Evolutionary conservation across 441 rosid genomes (phyloP).

Genomic region (Populus hybrid): DNA sequence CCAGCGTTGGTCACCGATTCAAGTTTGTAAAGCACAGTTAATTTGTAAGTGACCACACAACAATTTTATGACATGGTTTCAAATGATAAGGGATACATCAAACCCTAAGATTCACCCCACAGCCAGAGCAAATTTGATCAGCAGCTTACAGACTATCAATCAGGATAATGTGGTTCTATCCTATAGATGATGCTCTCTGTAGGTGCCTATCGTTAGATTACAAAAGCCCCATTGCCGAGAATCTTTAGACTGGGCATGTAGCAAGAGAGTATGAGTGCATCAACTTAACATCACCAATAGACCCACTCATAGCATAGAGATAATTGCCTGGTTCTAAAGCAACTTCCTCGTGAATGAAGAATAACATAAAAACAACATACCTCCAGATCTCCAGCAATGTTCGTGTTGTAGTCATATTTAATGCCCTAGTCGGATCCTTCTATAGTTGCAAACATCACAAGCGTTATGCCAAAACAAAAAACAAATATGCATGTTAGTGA

Average conservation of each 20-base stretch:
- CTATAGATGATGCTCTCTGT: neutral
- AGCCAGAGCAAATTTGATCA: neutral
- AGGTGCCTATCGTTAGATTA: neutral
- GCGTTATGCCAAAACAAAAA: too few relatives aligned
- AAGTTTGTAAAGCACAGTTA: too few relatives aligned
- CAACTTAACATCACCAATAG: too few relatives aligned
- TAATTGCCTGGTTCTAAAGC: neutral
- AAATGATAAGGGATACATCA: too few relatives aligned
- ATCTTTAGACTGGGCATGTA: neutral
- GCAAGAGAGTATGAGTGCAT: neutral
- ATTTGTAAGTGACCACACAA: neutral
- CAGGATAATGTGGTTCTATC: neutral
- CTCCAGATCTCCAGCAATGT: slow-evolving; percentile 57
- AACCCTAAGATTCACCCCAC: neutral
- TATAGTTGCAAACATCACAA: slow-evolving; percentile 17
- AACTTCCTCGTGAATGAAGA: neutral
- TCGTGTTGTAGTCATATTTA: slow-evolving; percentile 72
- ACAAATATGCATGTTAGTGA: neutral
- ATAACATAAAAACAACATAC: neutral
- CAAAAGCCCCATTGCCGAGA: neutral
- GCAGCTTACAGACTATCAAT: neutral
- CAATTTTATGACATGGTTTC: neutral
- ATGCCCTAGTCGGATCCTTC: slow-evolving; percentile 73
- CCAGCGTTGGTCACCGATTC: too few relatives aligned
- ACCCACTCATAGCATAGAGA: neutral